Base-by-base conservation (phyloP, 176 grass and related monocot genomes). In the barley (Hordeum vulgare) region DNA sequence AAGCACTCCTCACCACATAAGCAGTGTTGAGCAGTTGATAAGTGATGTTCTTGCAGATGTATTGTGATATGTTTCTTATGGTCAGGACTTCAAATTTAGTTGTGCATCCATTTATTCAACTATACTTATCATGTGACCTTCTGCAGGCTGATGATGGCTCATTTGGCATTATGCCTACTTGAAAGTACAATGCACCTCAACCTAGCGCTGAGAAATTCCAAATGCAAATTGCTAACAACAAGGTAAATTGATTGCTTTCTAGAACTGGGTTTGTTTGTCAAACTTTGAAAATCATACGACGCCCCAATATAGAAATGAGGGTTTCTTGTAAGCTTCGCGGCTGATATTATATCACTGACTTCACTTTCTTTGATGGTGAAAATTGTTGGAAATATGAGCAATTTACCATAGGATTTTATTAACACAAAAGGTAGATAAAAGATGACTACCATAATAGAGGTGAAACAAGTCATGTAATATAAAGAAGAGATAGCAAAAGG, bases 1-100 rank as follows among this genome's bases (percentile, higher is more conserved):
- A 11, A 93, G 96, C 76, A 93, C 91, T 61, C 60, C 93, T 85
- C 89, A 98, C 41, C 89, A 98, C 82, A 95, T 98, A 83, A 91
- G 66, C 83, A 95, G 83, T 76, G 96, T 90, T 37, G 96, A 98
- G 82, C 74, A 95, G n/a, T n/a, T n/a, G n/a, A n/a, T n/a, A n/a
- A n/a, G n/a, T n/a, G n/a, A n/a, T n/a, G n/a, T n/a, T n/a, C 63
- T 75, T 98, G 84, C 96, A 59, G 90, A 98, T 87, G 85, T 95
- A 85, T n/a, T 83, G 91, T 94, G 80, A 20, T 61, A 41, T 54
- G 23, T 35, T 56, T 11, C 12, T 42, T 71, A 42, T 1, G n/a
- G 10, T 15, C 67, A 71, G 0, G 15, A 11, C 4, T 56, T 84
- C 28, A 6, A n/a, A n/a, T n/a, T n/a, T n/a, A n/a, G n/a, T n/a